Base-by-base conservation (phyloP, 345 rosid species). In the Passiflora organensis region DNA sequence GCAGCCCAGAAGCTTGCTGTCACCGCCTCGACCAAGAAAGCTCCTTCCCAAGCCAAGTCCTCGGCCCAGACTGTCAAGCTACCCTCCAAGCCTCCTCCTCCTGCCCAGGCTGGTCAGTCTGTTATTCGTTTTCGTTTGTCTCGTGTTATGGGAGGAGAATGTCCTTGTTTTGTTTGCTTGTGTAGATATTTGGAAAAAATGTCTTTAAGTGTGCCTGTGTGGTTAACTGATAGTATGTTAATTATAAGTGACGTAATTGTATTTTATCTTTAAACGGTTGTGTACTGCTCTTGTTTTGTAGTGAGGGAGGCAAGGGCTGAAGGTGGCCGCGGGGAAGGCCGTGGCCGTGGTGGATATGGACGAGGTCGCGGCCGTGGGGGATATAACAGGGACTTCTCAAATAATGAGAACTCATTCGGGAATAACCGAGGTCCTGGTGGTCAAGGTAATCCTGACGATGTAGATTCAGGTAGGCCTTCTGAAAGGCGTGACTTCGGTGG, bases 51-150 rank as follows among this genome's bases (percentile, higher is more conserved):
- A 42, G 34, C 50, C 12, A 61, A 60, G 51, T 50, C 47, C 0
- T 47, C 46, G 12, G 34, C 55, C 14, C 60, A 58, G 34, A 17
- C 63, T 43, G 55, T 60, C 9, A 67, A 60, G 60, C 71, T 67
- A n/a, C 71, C 71, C 22, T 37, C 61, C 51, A 67, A 60, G 56
- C 71, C 71, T 13, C 21, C 42, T 5, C 71, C 71, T 67, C 71
- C 71, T 4, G 49, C 71, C 13, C 60, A 67, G 37, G 71, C 66
- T 20, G 65, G 71, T 67, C 12, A 54, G 56, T 19, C 13, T 1
- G 41, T 28, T 21, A n/a, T 6, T 32, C 25, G 1, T 13, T 19
- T 10, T 37, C n/a, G n/a, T 13, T 17, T 38, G 1, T 34, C 12
- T 1, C 10, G 24, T 10, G 24, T 32, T 16, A 4, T 16, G 17